Evolutionary conservation across 148 eudicot genomes (phyloP).

Genomic region (Heliamphora exappendiculata): DNA sequence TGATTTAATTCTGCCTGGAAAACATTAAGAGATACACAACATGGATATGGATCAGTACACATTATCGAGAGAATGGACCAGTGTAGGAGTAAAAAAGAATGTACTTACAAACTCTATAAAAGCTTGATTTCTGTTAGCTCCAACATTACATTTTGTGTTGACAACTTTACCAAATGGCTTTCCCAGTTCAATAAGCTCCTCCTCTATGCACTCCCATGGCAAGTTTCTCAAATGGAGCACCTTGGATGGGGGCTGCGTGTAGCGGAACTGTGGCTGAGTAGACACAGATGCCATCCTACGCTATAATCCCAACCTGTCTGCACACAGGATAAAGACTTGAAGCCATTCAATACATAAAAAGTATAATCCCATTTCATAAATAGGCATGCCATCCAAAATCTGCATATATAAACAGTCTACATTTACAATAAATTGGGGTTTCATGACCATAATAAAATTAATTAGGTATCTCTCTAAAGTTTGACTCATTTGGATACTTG

Average conservation of each 20-base stretch:
- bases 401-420: not conserved
- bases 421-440: not conserved
- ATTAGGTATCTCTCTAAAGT: not conserved
- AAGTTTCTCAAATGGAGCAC: constrained; percentile 95
- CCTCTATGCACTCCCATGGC: constrained; percentile 98
- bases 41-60: constrained; percentile 4
- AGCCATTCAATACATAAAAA: not conserved
- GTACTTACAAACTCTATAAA: constrained; percentile 92
- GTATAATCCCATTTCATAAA: not conserved
- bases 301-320: constrained; percentile 12
- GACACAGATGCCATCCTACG: constrained; percentile 83
- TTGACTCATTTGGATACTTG: not conserved
- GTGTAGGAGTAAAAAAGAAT: not conserved
- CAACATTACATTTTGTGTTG: constrained; percentile 98
- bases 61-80: constrained; percentile 5
- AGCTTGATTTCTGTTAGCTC: constrained; percentile 95
- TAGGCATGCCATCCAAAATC: not conserved
- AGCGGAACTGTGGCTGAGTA: constrained; percentile 93
- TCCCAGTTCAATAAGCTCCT: constrained; percentile 87
- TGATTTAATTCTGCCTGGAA: constrained; percentile 86
- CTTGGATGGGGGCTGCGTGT: constrained; percentile 97
- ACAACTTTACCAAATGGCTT: constrained; percentile 95
- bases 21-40: constrained; percentile 7
- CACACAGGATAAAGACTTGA: not conserved
- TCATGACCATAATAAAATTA: not conserved